phyloP scores from a whole-genome alignment of 2,329 filamentous ascomycete genomes.

The Elsinoe australis region DNA sequence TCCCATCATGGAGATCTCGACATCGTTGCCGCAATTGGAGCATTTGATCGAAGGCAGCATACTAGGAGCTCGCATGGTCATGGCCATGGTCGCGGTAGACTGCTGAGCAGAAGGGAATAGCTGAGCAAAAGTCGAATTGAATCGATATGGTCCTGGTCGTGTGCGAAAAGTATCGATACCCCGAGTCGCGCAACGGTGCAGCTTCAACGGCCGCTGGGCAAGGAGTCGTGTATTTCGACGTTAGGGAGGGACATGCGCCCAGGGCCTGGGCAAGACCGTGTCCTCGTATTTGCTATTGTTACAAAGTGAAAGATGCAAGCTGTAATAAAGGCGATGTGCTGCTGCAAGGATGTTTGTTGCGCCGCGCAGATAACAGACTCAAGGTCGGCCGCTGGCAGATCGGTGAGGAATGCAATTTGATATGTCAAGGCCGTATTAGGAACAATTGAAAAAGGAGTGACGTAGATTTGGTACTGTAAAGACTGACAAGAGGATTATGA shows the following conservation, averaged over 20 bases:
- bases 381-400: not conserved
- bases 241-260: conserved; percentile 14
- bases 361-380: not conserved
- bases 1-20: conserved; percentile 78
- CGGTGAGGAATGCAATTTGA: conserved; percentile 6
- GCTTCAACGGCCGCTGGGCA: not conserved
- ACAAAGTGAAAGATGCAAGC: conserved; percentile 1
- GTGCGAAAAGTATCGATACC: conserved; percentile 15
- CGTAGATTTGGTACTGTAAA: not conserved
- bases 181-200: conserved; percentile 14
- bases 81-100: conserved; percentile 13
- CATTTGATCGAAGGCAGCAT: conserved; percentile 82
- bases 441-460: not conserved
- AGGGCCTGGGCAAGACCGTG: conserved; percentile 2
- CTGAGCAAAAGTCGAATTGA: not conserved
- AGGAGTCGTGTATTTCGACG: conserved; percentile 13
- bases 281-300: conserved; percentile 1
- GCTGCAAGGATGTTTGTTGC: conserved; percentile 10
- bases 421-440: not conserved
- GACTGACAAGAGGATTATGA: conserved; percentile 2
- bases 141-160: conserved; percentile 14
- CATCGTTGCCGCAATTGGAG: conserved; percentile 66
- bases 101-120: not conserved
- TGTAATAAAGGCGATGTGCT: conserved; percentile 13
- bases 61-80: conserved; percentile 51